Evolutionary conservation across 208 protist species (phyloP).

Genomic region (Herpetomonas muscarum): DNA sequence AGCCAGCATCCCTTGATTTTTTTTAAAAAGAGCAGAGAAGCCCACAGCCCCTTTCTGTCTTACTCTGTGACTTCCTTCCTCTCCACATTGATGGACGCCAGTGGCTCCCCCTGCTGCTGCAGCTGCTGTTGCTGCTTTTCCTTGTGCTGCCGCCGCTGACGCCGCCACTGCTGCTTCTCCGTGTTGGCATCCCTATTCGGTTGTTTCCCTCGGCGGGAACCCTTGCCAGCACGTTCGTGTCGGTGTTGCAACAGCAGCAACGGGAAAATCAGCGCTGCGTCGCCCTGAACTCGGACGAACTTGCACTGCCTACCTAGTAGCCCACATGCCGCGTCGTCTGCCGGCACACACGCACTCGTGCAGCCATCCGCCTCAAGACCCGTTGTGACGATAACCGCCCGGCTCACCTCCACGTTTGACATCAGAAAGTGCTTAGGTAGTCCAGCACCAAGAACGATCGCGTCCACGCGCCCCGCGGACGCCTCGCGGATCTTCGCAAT

Average conservation of each 20-base stretch:
- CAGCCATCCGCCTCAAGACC: conserved; percentile 80
- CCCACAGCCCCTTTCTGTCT: no score
- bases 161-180: no score
- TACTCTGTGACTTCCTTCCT: no score
- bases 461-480: conserved; percentile 23
- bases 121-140: no score
- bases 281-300: conserved; percentile 82
- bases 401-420: conserved; percentile 43
- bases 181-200: no score
- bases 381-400: conserved; percentile 78
- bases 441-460: conserved; percentile 78
- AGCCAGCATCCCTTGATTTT: no score
- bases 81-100: no score
- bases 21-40: no score
- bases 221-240: neutral
- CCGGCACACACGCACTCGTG: conserved; percentile 70
- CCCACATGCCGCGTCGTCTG: conserved; percentile 57
- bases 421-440: conserved; percentile 86
- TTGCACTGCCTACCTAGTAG: conserved; percentile 38
- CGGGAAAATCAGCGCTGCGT: conserved; percentile 85
- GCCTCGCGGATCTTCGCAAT: conserved; percentile 51
- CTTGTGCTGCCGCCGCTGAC: no score
- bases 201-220: neutral
- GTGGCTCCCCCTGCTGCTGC: no score
- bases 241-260: conserved; percentile 39